Evolutionary conservation across 768 basidiomycete species (phyloP).

Genomic region (Guyanaporus albipodus): DNA sequence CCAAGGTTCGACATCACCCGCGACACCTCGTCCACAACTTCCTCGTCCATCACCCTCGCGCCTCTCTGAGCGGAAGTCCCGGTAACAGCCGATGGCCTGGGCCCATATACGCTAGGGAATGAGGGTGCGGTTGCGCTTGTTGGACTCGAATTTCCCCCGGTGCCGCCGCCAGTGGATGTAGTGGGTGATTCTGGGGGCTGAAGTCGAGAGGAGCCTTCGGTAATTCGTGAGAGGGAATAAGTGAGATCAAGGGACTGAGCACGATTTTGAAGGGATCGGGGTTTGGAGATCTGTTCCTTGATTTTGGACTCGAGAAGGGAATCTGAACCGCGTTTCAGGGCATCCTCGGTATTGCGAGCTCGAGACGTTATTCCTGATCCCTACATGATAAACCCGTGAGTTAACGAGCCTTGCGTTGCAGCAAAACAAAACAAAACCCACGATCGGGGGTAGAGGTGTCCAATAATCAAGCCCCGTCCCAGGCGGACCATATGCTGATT

Average conservation of each 20-base stretch:
- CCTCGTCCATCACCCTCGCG: constrained; percentile 45
- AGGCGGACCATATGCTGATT: constrained; percentile 51
- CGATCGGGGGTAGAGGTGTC: constrained; percentile 74
- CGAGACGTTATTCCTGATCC: constrained; percentile 68
- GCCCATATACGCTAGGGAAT: constrained; percentile 83
- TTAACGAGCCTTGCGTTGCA: constrained; percentile 9
- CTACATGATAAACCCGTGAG: constrained; percentile 34
- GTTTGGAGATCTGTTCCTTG: constrained; percentile 71
- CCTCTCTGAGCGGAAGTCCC: constrained; percentile 43
- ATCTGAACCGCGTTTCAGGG: constrained; percentile 78
- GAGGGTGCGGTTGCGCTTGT: constrained; percentile 72
- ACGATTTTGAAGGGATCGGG: constrained; percentile 78
- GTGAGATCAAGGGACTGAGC: constrained; percentile 89
- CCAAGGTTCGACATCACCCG: constrained; percentile 76
- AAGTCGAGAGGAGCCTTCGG: constrained; percentile 58
- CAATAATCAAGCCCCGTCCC: constrained; percentile 63
- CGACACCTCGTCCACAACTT: constrained; percentile 64
- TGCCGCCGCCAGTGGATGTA: constrained; percentile 66
- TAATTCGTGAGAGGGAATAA: constrained; percentile 77
- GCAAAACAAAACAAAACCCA: constrained; percentile 37
- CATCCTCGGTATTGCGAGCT: constrained; percentile 68
- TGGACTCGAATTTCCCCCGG: constrained; percentile 76
- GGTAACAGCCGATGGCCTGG: constrained; percentile 47
- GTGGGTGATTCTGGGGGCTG: constrained; percentile 78
- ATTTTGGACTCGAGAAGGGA: constrained; percentile 80